These are phyloP conservation scores for Skeletonema grethae DNA, from an alignment of 108 stramenopile genomes.

Conservation along the genomic window DNA sequence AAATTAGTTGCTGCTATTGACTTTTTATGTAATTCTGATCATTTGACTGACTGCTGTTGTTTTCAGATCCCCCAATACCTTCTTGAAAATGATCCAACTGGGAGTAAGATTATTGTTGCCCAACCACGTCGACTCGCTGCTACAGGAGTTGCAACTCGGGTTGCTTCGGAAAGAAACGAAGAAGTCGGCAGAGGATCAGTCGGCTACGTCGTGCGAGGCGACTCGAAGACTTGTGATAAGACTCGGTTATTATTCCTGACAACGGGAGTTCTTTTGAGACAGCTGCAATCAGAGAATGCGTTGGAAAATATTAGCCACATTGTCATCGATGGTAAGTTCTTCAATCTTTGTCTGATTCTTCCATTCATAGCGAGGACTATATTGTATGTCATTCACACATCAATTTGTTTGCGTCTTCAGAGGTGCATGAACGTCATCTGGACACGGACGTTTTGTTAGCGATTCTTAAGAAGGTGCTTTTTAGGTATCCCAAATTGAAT, in stretches of 20 bases:
- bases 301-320: constrained; percentile 88
- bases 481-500: constrained; percentile 33
- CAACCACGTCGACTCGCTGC: constrained; percentile 96
- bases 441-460: constrained; percentile 83
- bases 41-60: no score
- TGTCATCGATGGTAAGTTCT: constrained; percentile 81
- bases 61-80: constrained; percentile 93
- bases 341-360: no score
- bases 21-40: no score
- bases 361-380: no score
- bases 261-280: constrained; percentile 95
- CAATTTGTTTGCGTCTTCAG: background rate
- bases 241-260: constrained; percentile 95
- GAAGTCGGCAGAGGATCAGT: constrained; percentile 68
- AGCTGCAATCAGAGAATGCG: constrained; percentile 82
- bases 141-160: constrained; percentile 91
- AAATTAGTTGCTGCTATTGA: no score
- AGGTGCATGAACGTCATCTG: constrained; percentile 20
- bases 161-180: constrained; percentile 92
- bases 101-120: constrained; percentile 90
- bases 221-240: constrained; percentile 61
- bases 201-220: constrained; percentile 93
- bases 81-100: constrained; percentile 76
- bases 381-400: constrained; percentile 48
- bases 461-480: constrained; percentile 41